Evolutionary conservation across 2,329 filamentous ascomycete species (phyloP).

Genomic region (Thielaviopsis populi): DNA sequence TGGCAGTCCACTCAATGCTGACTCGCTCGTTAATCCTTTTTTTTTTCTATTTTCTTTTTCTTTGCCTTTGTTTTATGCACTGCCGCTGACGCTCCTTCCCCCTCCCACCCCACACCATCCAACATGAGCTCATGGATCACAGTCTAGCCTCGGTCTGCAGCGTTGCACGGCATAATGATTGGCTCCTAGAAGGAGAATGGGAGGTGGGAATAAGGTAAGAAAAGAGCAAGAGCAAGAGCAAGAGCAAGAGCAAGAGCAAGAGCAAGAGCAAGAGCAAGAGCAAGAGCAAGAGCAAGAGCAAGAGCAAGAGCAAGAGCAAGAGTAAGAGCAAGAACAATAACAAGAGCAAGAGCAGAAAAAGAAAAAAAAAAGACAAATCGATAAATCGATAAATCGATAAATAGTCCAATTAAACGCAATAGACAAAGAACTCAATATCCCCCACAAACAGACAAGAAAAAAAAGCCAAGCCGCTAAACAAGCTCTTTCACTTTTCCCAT

Average conservation of each 20-base stretch:
- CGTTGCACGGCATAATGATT: constrained; percentile 2
- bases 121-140: constrained; percentile 6
- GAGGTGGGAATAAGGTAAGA: background rate
- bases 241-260: background rate
- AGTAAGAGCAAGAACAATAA: background rate
- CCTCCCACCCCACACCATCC: background rate
- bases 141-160: background rate
- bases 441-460: background rate
- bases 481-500: too few species aligned
- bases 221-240: background rate
- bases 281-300: background rate
- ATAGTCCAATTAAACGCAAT: background rate
- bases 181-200: background rate
- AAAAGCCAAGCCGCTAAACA: too few species aligned
- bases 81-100: background rate
- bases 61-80: background rate
- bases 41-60: background rate
- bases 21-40: background rate
- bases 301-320: background rate
- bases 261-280: background rate
- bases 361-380: background rate
- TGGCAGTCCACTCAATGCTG: background rate
- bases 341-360: background rate
- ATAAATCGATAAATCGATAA: background rate
- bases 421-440: background rate